Conservation (phyloP, 1,284 basidiomycete species). For the Paramarasmius palmivorus region DNA sequence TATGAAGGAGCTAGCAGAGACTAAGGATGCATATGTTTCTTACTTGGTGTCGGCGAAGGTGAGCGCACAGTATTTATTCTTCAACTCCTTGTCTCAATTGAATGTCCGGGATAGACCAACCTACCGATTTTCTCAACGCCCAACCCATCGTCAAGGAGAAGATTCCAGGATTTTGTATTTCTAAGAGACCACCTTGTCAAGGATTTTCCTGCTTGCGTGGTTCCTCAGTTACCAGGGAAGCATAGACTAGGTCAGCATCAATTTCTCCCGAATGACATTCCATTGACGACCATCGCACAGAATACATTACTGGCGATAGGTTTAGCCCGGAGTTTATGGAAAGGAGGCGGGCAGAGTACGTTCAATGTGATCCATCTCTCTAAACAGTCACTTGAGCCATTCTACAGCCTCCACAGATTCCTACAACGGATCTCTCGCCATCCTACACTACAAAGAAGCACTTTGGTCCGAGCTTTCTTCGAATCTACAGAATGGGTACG, state of each 20-base stretch:
- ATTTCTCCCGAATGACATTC: not conserved
- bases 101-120: slow-evolving; percentile 65
- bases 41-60: slow-evolving; percentile 93
- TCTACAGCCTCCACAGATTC: slow-evolving; percentile 84
- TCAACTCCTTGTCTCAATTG: not conserved
- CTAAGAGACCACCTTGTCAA: slow-evolving; percentile 85
- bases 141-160: slow-evolving; percentile 75
- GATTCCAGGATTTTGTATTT: slow-evolving; percentile 98
- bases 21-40: slow-evolving; percentile 95
- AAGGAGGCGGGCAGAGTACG: slow-evolving; percentile 85
- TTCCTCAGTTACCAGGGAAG: slow-evolving; percentile 95
- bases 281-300: slow-evolving; percentile 42
- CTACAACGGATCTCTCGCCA: slow-evolving; percentile 89
- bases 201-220: slow-evolving; percentile 95
- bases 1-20: slow-evolving; percentile 93
- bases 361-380: slow-evolving; percentile 8
- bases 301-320: slow-evolving; percentile 96
- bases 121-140: slow-evolving; percentile 77
- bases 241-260: slow-evolving; percentile 80
- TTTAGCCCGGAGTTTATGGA: slow-evolving; percentile 98
- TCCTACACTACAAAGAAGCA: slow-evolving; percentile 92
- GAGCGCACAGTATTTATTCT: slow-evolving; percentile 1
- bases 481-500: slow-evolving; percentile 97
- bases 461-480: slow-evolving; percentile 88
- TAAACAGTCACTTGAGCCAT: slow-evolving; percentile 10